Percentiles rank a stretch among this genome's conserved stretches.
Conservation (phyloP, 1,139 yeast species). For the Pichia sp. region DNA sequence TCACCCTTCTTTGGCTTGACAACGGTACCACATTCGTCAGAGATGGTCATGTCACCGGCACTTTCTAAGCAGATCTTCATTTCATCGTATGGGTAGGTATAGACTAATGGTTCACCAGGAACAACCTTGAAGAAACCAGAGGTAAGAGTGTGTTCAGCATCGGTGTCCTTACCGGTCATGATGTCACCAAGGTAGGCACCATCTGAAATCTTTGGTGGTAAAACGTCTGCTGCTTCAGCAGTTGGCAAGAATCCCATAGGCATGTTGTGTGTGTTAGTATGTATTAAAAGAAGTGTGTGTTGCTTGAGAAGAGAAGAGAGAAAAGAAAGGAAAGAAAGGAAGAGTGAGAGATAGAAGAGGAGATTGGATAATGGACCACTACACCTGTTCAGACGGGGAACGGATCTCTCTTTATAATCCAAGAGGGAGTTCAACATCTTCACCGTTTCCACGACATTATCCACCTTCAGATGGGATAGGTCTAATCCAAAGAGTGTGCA, state of each 20-base stretch:
- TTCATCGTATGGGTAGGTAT: conserved; percentile 65
- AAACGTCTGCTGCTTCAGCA: conserved; percentile 51
- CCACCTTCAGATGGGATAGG: too few relatives aligned
- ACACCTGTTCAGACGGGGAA: too few relatives aligned
- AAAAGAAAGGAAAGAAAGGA: too few relatives aligned
- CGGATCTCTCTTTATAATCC: too few relatives aligned
- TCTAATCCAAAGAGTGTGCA: too few relatives aligned
- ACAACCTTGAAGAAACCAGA: conserved; percentile 71
- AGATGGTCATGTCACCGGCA: conserved; percentile 58
- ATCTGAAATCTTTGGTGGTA: conserved; percentile 59
- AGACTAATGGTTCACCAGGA: conserved; percentile 63
- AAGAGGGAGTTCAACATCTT: too few relatives aligned
- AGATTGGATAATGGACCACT: too few relatives aligned
- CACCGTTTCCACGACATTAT: too few relatives aligned
- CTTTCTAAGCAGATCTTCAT: conserved; percentile 68
- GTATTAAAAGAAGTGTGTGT: too few relatives aligned
- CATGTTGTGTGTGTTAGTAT: conserved; percentile 37
- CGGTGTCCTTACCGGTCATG: conserved; percentile 50
- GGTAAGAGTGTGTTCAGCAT: conserved; percentile 54
- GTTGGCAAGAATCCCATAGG: conserved; percentile 58
- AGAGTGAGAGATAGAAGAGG: too few relatives aligned
- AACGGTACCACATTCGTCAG: conserved; percentile 61
- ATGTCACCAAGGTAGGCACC: conserved; percentile 67
- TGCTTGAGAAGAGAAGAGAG: too few relatives aligned
- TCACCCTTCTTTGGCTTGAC: conserved; percentile 62